Conservation (phyloP, 306 rosid species). For the Dicorynia guianensis region DNA sequence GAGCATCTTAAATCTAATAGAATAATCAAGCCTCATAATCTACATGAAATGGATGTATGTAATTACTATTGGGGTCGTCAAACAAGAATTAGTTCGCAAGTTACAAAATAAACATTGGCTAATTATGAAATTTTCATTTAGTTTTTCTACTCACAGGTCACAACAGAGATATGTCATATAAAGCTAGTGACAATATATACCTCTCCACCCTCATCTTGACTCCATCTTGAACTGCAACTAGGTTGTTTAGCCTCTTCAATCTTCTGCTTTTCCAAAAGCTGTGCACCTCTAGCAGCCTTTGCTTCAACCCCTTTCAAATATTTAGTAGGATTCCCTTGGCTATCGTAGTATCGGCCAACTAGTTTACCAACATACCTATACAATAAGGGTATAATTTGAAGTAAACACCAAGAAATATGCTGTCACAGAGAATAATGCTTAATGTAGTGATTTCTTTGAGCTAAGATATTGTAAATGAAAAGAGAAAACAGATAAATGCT, state of each 20-base stretch:
- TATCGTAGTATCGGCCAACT: slow-evolving; percentile 82
- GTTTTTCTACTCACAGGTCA: neutral
- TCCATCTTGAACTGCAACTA: slow-evolving; percentile 91
- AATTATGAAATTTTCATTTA: neutral
- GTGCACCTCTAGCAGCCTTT: slow-evolving; percentile 94
- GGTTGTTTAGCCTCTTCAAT: slow-evolving; percentile 86
- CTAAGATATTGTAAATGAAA: slow-evolving; percentile 11
- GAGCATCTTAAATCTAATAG: neutral
- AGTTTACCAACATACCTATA: slow-evolving; percentile 81
- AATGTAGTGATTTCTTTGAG: slow-evolving; percentile 16
- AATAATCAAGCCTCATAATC: neutral
- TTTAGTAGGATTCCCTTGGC: slow-evolving; percentile 79
- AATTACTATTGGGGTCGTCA: neutral
- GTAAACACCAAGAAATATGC: slow-evolving; percentile 20
- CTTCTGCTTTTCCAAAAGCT: slow-evolving; percentile 91
- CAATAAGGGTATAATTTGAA: slow-evolving; percentile 16
- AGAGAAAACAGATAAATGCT: slow-evolving; percentile 9
- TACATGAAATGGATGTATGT: slow-evolving; percentile 17
- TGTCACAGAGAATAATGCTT: neutral
- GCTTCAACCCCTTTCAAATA: slow-evolving; percentile 93
- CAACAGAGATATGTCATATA: neutral
- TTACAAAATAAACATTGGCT: neutral
- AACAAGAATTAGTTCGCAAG: neutral
- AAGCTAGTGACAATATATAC: slow-evolving; percentile 46
- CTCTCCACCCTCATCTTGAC: slow-evolving; percentile 93